A percentile compares a stretch with the other conserved stretches of the same genome.
Evolutionary conservation across 768 basidiomycete species (phyloP).

Genomic region (Coprinopsis cinerea): DNA sequence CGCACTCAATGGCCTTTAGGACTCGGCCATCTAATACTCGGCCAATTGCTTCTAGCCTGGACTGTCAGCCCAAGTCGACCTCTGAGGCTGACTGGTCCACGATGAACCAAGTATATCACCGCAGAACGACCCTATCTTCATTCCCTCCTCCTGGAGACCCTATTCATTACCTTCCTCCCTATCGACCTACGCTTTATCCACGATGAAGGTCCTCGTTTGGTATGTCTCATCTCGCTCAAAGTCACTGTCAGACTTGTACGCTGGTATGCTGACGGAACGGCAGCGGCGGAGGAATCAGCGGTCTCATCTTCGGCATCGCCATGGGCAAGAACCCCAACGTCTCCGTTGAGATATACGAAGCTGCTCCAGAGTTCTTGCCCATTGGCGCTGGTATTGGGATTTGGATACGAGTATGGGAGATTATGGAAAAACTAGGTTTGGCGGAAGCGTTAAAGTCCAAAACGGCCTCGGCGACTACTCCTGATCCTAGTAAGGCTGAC

Average conservation of each 20-base stretch:
- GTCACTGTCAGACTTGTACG: not conserved
- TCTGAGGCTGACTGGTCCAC: too few species aligned
- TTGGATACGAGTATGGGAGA: slow-evolving; percentile 37
- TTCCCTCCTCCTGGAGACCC: not conserved
- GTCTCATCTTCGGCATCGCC: slow-evolving; percentile 30
- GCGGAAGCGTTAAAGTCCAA: slow-evolving; percentile 23
- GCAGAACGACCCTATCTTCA: not conserved
- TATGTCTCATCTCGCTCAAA: not conserved
- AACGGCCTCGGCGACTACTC: slow-evolving; percentile 8
- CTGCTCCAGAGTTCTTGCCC: slow-evolving; percentile 31
- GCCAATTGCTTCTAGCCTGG: too few species aligned
- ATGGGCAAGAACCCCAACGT: slow-evolving; percentile 20
- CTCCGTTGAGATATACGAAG: slow-evolving; percentile 37
- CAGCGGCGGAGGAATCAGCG: slow-evolving; percentile 37
- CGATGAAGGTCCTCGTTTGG: not conserved
- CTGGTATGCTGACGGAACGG: not conserved
- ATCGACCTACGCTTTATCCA: not conserved
- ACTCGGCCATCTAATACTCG: too few species aligned
- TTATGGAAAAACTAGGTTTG: slow-evolving; percentile 34
- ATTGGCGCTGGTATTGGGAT: slow-evolving; percentile 40
- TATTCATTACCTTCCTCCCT: not conserved
- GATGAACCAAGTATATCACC: too few species aligned
- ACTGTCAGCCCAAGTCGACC: too few species aligned
- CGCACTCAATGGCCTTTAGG: too few species aligned
- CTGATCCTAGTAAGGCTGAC: slow-evolving; percentile 4